phyloP scores from a whole-genome alignment of 1,284 basidiomycete genomes.

The Tilletia horrida region DNA sequence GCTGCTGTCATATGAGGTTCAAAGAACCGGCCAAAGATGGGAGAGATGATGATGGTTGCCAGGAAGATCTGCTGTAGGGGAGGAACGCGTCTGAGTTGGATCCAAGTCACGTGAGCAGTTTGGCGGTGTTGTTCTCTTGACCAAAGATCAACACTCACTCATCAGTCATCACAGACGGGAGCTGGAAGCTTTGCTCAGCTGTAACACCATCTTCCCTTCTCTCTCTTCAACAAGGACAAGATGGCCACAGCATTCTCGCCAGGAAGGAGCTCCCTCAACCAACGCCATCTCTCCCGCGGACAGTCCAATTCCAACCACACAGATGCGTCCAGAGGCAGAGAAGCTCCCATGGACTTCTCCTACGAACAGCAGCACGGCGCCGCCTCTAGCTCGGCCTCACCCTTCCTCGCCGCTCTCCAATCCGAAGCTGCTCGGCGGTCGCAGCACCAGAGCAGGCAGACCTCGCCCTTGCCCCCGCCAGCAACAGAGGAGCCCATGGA shows the following conservation, averaged over 20 bases:
- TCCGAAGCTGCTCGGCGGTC: conserved; percentile 6
- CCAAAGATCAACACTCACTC: too few relatives aligned
- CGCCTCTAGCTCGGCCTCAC: not conserved
- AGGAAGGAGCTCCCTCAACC: not conserved
- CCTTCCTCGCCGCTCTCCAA: conserved; percentile 11
- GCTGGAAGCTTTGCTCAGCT: too few relatives aligned
- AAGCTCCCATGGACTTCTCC: conserved; percentile 16
- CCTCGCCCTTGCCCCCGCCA: not conserved
- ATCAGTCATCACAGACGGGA: too few relatives aligned
- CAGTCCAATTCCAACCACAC: not conserved
- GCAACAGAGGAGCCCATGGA: not conserved
- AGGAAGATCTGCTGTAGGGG: too few relatives aligned
- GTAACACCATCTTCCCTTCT: too few relatives aligned
- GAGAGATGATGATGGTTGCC: too few relatives aligned
- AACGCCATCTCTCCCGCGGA: not conserved
- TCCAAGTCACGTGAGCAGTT: too few relatives aligned
- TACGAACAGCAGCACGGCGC: conserved; percentile 2
- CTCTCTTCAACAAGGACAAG: too few relatives aligned
- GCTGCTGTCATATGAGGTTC: too few relatives aligned
- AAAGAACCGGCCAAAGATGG: too few relatives aligned
- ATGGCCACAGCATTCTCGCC: conserved; percentile 3
- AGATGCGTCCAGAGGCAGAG: not conserved
- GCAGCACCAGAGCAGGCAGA: conserved; percentile 9
- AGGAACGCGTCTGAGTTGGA: too few relatives aligned
- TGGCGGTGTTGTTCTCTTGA: too few relatives aligned